phyloP scores from a whole-genome alignment of 805 yeast species.

The Barnettozyma salicaria region DNA sequence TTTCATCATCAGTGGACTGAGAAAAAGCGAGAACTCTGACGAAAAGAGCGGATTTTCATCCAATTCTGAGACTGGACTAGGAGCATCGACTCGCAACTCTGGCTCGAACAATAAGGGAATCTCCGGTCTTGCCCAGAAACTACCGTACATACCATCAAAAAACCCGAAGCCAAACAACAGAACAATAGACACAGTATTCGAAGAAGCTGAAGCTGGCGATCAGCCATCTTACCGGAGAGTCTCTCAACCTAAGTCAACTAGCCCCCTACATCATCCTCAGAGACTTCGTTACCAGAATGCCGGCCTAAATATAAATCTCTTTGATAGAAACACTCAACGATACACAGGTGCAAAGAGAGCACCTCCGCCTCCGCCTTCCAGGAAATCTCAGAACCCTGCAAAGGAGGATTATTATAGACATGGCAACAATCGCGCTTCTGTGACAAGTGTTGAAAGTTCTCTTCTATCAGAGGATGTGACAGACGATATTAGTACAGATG shows the following conservation, averaged over 20 bases:
- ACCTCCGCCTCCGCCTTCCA: conserved; percentile 24
- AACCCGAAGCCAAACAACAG: no score
- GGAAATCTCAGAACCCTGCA: conserved; percentile 10
- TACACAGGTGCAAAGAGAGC: neutral
- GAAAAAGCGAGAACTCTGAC: neutral
- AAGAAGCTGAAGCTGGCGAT: conserved; percentile 22
- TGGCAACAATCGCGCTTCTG: conserved; percentile 20
- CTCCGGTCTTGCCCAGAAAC: no score
- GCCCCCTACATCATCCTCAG: neutral
- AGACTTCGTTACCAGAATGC: conserved; percentile 15
- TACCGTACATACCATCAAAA: neutral
- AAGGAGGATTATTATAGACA: conserved; percentile 15
- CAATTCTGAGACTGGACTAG: no score
- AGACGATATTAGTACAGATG: conserved; percentile 21
- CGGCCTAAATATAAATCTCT: conserved; percentile 21
- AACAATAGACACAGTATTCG: conserved; percentile 25
- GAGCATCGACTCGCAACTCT: no score
- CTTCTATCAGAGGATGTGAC: conserved; percentile 23
- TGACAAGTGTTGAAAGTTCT: conserved; percentile 21
- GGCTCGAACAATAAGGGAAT: no score
- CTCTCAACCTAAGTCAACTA: neutral
- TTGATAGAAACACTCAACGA: conserved; percentile 12
- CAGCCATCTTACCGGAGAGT: no score
- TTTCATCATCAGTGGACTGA: conserved; percentile 2
- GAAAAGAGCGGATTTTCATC: conserved; percentile 7